A percentile compares a stretch with the other conserved stretches of the same genome.
These are phyloP conservation scores for Ensete ventricosum DNA, from an alignment of 176 grass and related monocot genomes.

Conservation along the genomic window DNA sequence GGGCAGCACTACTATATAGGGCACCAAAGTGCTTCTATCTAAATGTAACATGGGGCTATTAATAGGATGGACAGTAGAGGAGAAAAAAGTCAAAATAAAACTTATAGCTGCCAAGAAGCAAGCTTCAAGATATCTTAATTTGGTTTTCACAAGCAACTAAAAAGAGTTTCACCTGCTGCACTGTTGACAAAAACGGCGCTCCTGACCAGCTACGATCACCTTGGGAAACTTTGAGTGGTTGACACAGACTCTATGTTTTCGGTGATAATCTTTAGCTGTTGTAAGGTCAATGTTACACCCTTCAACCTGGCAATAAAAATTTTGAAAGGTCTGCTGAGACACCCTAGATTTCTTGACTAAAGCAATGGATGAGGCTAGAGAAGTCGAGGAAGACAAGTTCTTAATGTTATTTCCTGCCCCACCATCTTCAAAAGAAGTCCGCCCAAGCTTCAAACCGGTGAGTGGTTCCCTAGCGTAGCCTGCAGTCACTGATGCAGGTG, in stretches of 20 bases:
- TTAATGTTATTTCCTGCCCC: slow-evolving; percentile 34
- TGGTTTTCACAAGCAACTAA: background rate
- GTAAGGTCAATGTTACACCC: slow-evolving; percentile 71
- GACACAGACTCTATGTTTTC: slow-evolving; percentile 72
- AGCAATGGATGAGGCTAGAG: slow-evolving; percentile 11
- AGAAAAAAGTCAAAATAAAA: too few relatives aligned
- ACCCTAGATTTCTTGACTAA: background rate
- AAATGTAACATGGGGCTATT: background rate
- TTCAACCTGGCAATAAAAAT: slow-evolving; percentile 62
- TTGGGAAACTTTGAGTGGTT: slow-evolving; percentile 58
- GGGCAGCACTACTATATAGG: background rate
- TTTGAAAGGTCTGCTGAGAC: slow-evolving; percentile 24
- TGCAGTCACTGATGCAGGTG: background rate
- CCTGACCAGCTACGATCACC: slow-evolving; percentile 58
- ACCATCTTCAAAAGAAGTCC: slow-evolving; percentile 45
- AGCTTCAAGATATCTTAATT: background rate
- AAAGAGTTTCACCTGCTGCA: slow-evolving; percentile 53
- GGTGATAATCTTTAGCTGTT: slow-evolving; percentile 77
- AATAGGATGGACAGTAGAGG: background rate
- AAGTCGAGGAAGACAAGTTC: slow-evolving; percentile 16
- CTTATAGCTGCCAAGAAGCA: background rate
- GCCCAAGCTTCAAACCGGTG: slow-evolving; percentile 26
- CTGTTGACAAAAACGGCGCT: slow-evolving; percentile 92
- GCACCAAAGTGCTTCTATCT: background rate
- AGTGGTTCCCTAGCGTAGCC: background rate